phyloP scores from a whole-genome alignment of 2,329 filamentous ascomycete genomes.

The Albifimbria verrucaria region DNA sequence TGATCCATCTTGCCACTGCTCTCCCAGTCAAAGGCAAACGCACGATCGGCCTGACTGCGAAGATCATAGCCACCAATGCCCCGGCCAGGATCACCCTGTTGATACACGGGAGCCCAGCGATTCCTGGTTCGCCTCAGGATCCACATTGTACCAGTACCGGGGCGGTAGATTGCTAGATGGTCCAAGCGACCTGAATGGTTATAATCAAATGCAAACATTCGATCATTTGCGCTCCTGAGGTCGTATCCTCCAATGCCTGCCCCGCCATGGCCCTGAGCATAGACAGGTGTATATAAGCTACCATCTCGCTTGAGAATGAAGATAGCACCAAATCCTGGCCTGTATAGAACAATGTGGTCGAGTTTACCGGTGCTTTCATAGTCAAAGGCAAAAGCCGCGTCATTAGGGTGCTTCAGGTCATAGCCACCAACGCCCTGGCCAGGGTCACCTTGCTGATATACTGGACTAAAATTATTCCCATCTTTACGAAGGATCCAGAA shows the following conservation, averaged over 20 bases:
- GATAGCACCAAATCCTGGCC: slow-evolving; percentile 4
- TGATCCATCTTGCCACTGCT: slow-evolving; percentile 4
- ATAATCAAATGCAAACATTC: slow-evolving; percentile 5
- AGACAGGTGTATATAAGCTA: neutral
- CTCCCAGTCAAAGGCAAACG: slow-evolving; percentile 4
- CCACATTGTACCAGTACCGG: slow-evolving; percentile 4
- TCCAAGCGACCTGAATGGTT: slow-evolving; percentile 2
- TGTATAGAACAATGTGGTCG: slow-evolving; percentile 6
- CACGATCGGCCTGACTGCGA: slow-evolving; percentile 2
- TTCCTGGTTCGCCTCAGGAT: neutral
- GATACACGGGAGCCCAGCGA: slow-evolving; percentile 5
- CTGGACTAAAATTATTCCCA: neutral
- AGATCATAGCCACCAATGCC: slow-evolving; percentile 6
- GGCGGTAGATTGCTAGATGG: slow-evolving; percentile 3
- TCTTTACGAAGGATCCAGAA: slow-evolving; percentile 5
- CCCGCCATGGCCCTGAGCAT: slow-evolving; percentile 3
- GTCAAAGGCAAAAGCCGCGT: slow-evolving; percentile 6
- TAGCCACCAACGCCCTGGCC: slow-evolving; percentile 6
- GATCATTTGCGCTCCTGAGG: slow-evolving; percentile 3
- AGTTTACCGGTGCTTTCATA: slow-evolving; percentile 6
- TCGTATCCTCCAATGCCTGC: slow-evolving; percentile 7
- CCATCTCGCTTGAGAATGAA: slow-evolving; percentile 3
- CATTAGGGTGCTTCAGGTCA: slow-evolving; percentile 2
- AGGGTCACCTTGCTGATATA: slow-evolving; percentile 5
- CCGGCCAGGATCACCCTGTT: slow-evolving; percentile 3